Base-by-base conservation (phyloP, 371 early-diverging fungal genomes). In the Polyrhizophydium stewartii region DNA sequence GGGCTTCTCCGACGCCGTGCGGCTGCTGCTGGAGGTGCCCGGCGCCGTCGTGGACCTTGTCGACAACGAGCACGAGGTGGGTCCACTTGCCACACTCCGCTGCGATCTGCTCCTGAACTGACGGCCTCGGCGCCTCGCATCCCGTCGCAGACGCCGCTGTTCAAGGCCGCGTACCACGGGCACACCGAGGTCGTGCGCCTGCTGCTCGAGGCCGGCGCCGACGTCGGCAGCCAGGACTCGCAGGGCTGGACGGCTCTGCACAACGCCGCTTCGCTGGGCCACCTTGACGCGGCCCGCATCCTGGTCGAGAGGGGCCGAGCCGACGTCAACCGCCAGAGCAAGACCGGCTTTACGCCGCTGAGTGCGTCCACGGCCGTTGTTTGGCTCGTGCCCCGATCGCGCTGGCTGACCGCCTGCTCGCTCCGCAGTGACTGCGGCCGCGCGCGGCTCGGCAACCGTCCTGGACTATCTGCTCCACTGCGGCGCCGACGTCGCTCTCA, bases 221-320 rank as follows among this genome's bases (percentile, higher is more conserved):
- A 90, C 58, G 76, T 86, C 22, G 72, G 83, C 55, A 82, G 82
- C 35, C 69, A 77, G n/a, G 92, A 92, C 67, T 81, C 76, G 58
- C 91, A 92, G 60, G 92, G 92, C 0, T 93, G 92, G 92, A 87
- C 90, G 16, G 84, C 91, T 0, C 78, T 93, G 35, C 94, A 92
- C 73, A 91, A 74, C 56, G 56, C 65, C 32, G 37, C 58, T 0
- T 60, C 71, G 10, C 35, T 76, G 35, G 89, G 89, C 1, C 79
- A 79, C 61, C 67, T 84, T 9, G 76, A 82, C 7, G 74, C 89
- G 43, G 86, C 85, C 0, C 77, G 83, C 22, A 79, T 80, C 5
- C 6, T 53, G 5, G 35, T 25, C 19, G 30, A 21, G 3, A n/a
- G 6, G 13, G 19, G 30, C 25, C 12, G 5, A 25, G 6, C 53